Conservation (phyloP, 2,329 filamentous ascomycete genomes). For the Onygenales sp. region DNA sequence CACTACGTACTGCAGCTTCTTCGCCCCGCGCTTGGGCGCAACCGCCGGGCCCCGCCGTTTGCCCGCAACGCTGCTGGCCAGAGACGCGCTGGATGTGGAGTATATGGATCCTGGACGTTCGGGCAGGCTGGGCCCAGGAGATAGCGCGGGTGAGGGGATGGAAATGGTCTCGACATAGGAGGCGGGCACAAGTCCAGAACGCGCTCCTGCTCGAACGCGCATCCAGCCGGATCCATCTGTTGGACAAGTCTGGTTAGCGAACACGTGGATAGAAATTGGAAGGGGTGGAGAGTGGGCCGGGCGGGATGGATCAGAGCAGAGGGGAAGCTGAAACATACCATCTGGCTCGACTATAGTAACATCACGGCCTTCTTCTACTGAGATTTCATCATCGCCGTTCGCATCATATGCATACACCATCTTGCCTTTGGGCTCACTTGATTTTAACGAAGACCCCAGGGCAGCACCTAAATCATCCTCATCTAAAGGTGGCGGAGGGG, state of each 20-base stretch:
- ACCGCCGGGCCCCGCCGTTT: slow-evolving; percentile 92
- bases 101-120: slow-evolving; percentile 63
- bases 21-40: slow-evolving; percentile 79
- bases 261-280: background rate
- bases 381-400: slow-evolving; percentile 69
- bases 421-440: slow-evolving; percentile 59
- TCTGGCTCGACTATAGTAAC: slow-evolving; percentile 75
- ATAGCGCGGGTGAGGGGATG: slow-evolving; percentile 32
- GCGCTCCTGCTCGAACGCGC: slow-evolving; percentile 61
- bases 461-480: slow-evolving; percentile 29
- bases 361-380: slow-evolving; percentile 67
- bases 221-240: slow-evolving; percentile 87
- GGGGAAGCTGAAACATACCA: slow-evolving; percentile 52
- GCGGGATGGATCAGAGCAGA: background rate
- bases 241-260: background rate
- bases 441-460: slow-evolving; percentile 31
- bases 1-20: slow-evolving; percentile 88
- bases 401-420: slow-evolving; percentile 87
- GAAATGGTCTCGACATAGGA: slow-evolving; percentile 67
- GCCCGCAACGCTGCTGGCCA: slow-evolving; percentile 43
- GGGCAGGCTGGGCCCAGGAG: slow-evolving; percentile 21
- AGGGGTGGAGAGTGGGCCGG: background rate
- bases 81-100: slow-evolving; percentile 65
- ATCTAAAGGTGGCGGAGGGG: slow-evolving; percentile 39
- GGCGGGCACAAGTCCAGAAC: slow-evolving; percentile 78